Evolutionary conservation across 2,329 filamentous ascomycete genomes (phyloP).

Genomic region (Aspergillus sergii): DNA sequence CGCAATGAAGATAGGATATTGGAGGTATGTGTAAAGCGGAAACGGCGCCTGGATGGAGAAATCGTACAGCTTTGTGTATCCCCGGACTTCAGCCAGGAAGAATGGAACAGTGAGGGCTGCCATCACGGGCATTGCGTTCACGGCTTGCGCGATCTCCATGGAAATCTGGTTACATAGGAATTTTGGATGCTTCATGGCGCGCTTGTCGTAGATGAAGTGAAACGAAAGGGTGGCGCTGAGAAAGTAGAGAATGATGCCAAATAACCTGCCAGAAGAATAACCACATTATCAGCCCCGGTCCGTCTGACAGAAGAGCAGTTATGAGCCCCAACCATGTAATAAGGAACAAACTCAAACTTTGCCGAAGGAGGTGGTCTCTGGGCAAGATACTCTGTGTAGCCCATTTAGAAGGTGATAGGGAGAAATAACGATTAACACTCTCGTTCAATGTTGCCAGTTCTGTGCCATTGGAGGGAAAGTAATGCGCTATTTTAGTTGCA

Average conservation of each 20-base stretch:
- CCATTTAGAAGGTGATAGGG: constrained; percentile 10
- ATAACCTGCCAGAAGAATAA: neutral
- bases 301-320: neutral
- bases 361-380: constrained; percentile 10
- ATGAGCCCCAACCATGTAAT: constrained; percentile 7
- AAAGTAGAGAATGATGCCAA: constrained; percentile 13
- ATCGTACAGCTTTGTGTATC: constrained; percentile 85
- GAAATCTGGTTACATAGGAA: constrained; percentile 90
- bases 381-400: constrained; percentile 3
- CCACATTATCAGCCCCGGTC: neutral
- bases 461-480: constrained; percentile 2
- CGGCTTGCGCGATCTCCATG: constrained; percentile 79
- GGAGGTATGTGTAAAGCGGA: constrained; percentile 72
- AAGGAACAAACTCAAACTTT: constrained; percentile 14
- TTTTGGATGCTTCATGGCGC: constrained; percentile 82
- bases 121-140: constrained; percentile 76
- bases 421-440: constrained; percentile 12
- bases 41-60: constrained; percentile 71
- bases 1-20: constrained; percentile 83
- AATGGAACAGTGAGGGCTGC: constrained; percentile 75
- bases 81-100: constrained; percentile 80
- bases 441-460: constrained; percentile 4
- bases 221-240: constrained; percentile 12
- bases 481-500: neutral
- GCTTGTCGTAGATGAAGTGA: constrained; percentile 82